Percentiles rank a stretch among this genome's conserved stretches.
Evolutionary conservation across 371 early-diverging fungal genomes (phyloP).

Genomic region (Circinella minor): DNA sequence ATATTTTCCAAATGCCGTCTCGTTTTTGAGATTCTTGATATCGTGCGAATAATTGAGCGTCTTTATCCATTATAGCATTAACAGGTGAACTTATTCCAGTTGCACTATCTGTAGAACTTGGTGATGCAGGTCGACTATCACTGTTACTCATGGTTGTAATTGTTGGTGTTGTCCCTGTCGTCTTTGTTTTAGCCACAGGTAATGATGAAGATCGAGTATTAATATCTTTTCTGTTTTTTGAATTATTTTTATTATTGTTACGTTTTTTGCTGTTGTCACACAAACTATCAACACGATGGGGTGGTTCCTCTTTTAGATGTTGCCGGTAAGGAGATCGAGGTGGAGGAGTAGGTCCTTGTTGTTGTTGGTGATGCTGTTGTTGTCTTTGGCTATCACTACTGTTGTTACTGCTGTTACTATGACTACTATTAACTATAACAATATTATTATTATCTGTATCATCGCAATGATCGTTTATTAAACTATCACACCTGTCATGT

Average conservation of each 20-base stretch:
- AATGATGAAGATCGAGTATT: slow-evolving; percentile 7
- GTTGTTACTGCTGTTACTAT: slow-evolving; percentile 10
- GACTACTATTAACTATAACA: slow-evolving; percentile 8
- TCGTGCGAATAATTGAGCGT: slow-evolving; percentile 30
- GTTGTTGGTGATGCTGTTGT: neutral
- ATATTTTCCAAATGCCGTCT: neutral
- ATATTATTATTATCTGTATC: too few species aligned
- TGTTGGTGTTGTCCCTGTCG: neutral
- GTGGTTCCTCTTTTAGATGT: slow-evolving; percentile 1
- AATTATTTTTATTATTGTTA: neutral
- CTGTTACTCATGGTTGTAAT: neutral
- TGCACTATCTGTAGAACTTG: neutral
- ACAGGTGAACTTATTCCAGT: slow-evolving; percentile 14
- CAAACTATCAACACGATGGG: slow-evolving; percentile 9
- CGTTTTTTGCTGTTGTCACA: neutral
- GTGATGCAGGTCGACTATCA: slow-evolving; percentile 7
- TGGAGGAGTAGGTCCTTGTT: slow-evolving; percentile 19
- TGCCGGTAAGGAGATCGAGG: slow-evolving; percentile 31
- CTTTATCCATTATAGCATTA: slow-evolving; percentile 28
- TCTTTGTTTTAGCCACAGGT: neutral
- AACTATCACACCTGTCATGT: slow-evolving; percentile 12
- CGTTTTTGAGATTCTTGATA: slow-evolving; percentile 20
- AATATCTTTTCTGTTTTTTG: neutral
- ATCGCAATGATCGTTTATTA: neutral
- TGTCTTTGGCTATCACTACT: slow-evolving; percentile 14